Percentiles rank a stretch among this genome's conserved stretches.
These are phyloP conservation scores for Fistulinella prunicolor DNA, from an alignment of 768 basidiomycete genomes.

Conservation along the genomic window DNA sequence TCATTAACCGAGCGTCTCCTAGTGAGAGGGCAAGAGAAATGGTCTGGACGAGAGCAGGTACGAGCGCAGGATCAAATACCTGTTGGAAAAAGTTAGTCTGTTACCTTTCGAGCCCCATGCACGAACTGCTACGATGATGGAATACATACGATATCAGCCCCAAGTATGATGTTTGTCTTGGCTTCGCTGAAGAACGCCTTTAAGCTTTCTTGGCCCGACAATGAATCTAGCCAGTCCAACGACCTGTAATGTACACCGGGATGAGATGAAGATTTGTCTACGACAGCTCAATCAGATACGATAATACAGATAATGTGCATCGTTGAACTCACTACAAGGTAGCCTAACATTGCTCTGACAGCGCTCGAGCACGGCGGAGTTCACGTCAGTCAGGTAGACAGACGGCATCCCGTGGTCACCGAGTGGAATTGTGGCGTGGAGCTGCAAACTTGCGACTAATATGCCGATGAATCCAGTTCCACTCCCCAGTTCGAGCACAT, in stretches of 20 bases:
- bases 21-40: slow-evolving; percentile 35
- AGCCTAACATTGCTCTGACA: slow-evolving; percentile 61
- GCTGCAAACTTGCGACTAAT: slow-evolving; percentile 56
- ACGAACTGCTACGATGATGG: background rate
- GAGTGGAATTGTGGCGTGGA: slow-evolving; percentile 1
- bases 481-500: slow-evolving; percentile 71
- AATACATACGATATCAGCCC: slow-evolving; percentile 60
- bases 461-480: slow-evolving; percentile 76
- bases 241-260: slow-evolving; percentile 40
- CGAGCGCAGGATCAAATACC: slow-evolving; percentile 67
- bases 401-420: slow-evolving; percentile 8
- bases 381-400: slow-evolving; percentile 62
- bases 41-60: slow-evolving; percentile 53
- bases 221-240: slow-evolving; percentile 68
- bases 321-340: slow-evolving; percentile 57
- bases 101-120: background rate
- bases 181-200: slow-evolving; percentile 36
- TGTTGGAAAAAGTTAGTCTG: slow-evolving; percentile 25
- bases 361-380: slow-evolving; percentile 57
- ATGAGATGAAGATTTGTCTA: slow-evolving; percentile 57
- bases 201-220: slow-evolving; percentile 31
- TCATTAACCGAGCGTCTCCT: slow-evolving; percentile 14
- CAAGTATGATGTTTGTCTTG: slow-evolving; percentile 58
- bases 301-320: background rate
- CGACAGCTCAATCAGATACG: background rate